Evolutionary conservation across 257 asterid genomes (phyloP).

Genomic region (Catharanthus roseus): DNA sequence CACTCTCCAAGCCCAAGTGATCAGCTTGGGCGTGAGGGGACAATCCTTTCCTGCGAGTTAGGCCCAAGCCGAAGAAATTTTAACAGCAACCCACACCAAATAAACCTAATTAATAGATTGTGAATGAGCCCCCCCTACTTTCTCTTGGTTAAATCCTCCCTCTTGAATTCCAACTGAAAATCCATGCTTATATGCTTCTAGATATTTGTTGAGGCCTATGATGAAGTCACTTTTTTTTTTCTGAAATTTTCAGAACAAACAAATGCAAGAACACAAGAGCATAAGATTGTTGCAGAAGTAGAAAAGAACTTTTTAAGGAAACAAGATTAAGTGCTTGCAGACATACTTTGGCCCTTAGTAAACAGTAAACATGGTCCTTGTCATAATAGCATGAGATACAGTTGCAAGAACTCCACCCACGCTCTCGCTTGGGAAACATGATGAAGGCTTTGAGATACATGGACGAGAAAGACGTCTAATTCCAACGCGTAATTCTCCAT

Average conservation of each 20-base stretch:
- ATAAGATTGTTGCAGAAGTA: neutral
- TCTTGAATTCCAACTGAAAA: conserved; percentile 6
- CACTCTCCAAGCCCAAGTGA: too few relatives aligned
- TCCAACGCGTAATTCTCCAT: conserved; percentile 18
- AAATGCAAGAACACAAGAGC: conserved; percentile 5
- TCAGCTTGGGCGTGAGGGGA: too few relatives aligned
- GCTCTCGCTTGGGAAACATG: conserved; percentile 10
- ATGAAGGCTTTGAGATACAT: neutral
- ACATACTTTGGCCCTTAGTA: conserved; percentile 10
- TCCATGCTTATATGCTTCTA: neutral
- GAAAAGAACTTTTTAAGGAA: neutral
- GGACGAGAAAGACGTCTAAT: conserved; percentile 10
- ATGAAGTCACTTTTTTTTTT: conserved; percentile 13
- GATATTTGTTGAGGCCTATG: conserved; percentile 5
- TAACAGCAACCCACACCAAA: neutral
- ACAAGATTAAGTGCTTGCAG: neutral
- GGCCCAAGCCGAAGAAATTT: too few relatives aligned
- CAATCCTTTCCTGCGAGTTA: too few relatives aligned
- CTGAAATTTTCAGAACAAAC: conserved; percentile 7
- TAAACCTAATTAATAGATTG: neutral
- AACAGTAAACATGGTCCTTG: conserved; percentile 9
- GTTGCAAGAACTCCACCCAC: conserved; percentile 6
- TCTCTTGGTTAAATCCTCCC: neutral
- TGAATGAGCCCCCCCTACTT: conserved; percentile 1
- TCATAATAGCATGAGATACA: conserved; percentile 12